Evolutionary conservation across 176 grass and related monocot species (phyloP).

Genomic region (Eremochloa ophiuroides): DNA sequence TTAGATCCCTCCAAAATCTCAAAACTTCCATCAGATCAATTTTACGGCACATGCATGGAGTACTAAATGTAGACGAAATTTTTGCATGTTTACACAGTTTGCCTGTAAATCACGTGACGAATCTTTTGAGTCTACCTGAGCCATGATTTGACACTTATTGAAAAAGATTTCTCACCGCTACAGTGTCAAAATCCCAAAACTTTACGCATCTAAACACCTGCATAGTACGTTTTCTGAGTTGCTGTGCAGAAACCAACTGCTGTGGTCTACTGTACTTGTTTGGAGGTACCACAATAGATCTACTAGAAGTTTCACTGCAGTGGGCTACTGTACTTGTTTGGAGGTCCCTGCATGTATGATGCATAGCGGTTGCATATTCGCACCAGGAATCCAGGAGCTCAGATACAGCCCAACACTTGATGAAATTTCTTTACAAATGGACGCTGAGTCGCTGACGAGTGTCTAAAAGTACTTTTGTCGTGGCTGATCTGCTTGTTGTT

Average conservation of each 20-base stretch:
- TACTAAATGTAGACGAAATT: no score
- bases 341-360: background rate
- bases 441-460: background rate
- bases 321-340: background rate
- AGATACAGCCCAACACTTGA: background rate
- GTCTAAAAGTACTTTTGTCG: background rate
- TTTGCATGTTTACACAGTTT: no score
- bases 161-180: no score
- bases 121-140: no score
- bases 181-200: no score
- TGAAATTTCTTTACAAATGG: background rate
- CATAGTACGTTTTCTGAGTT: no score
- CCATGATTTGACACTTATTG: no score
- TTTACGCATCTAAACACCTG: no score
- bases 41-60: no score
- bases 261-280: background rate
- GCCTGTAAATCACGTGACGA: no score
- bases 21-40: no score
- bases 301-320: background rate
- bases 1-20: no score
- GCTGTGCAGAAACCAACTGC: background rate
- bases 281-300: background rate
- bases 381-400: background rate
- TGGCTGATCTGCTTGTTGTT: background rate
- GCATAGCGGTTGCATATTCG: background rate